Base-by-base conservation (phyloP, 371 early-diverging fungal genomes). In the Mucor velutinosus region DNA sequence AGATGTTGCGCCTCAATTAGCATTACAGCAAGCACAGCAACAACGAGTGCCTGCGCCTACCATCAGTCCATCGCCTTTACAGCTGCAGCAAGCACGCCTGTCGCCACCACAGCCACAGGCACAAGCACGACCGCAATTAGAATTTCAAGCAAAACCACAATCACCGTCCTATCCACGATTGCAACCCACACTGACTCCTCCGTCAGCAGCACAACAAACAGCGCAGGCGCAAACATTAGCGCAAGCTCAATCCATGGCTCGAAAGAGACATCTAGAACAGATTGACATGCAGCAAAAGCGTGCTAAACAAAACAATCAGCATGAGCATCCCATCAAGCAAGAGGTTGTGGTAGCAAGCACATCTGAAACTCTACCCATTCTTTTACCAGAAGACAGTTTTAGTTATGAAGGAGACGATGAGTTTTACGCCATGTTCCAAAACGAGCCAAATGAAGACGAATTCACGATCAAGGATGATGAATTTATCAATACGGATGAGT, bases 351-450 rank as follows among this genome's bases (percentile, higher is more conserved):
- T 4, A 3, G 14, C 53, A 5, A 53, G 15, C 12, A 15, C 53
- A 3, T 14, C 53, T 5, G 53, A 27, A 4, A 4, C 53, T 1
- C 5, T 25, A 6, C 53, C 53, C 0, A 49, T 58, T 10, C 51
- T 67, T 12, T 23, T 67, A 0, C 67, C 67, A 7, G 72, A 72
- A 57, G 72, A 72, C n/a, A 64, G 68, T 2, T 72, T 72, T 33
- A 49, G 57, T 5, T 72, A 72, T 49, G 72, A 53, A 12, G 51
- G 51, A 37, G 64, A 63, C 39, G 64, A 63, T 4, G 64, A 37
- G 25, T 53, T 53, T 1, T 53, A 27, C 14, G 53, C 53, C 15
- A 0, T 53, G 0, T 53, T 53, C 21, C 53, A 53, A 4, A 25
- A 53, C 23, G 53, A 53, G 6, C 14, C 21, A 1, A 23, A 10